Evolutionary conservation across 352 stramenopile genomes (phyloP), one percentile per base, ranked within the genome.

Genomic region (Globisporangium cederbergense): DNA sequence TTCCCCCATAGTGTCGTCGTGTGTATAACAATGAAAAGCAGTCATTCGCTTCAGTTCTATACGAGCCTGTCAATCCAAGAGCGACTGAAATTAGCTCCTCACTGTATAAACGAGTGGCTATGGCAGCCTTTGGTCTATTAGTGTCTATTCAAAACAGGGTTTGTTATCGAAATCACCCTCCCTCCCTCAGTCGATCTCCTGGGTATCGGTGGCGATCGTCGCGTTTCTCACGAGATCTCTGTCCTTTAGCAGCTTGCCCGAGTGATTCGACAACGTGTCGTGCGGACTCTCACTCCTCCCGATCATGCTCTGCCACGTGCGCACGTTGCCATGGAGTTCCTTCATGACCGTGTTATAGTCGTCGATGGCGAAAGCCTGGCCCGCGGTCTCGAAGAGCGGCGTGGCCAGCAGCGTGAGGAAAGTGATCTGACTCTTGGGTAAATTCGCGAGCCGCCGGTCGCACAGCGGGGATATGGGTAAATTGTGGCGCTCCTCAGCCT

Each of bases 361-460:
- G 28, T 89, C 77, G 46, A 89, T 86, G 10, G 75, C 71, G 51
- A 91, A 81, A 18, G 75, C 79, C 38, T 87, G 79, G 4, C 79
- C 76, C 0, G 76, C 76, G 9, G 76, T 82, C 66, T 86, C 79
- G 53, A 88, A 90, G 13, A 90, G 68, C 30, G 81, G 81, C n/a
- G 66, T 79, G 7, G 78, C 81, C 9, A 90, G 67, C 36, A 90
- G 69, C 25, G 77, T 86, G 28, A 90, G 75, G 62, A 90, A 90
- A 13, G 77, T 76, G 1, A 88, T 75, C 50, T 90, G 81, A 62
- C 79, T 90, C 13, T 81, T 77, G 0, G 79, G 74, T 16, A 90
- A 61, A 53, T 90, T 89, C 7, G 79, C 77, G 22, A 87, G 71
- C 11, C 70, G 70, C 4, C 81, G 78, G 59, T 90, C 79, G 57